Evolutionary conservation across 2,329 filamentous ascomycete species (phyloP), one percentile per base, ranked within the genome.

Genomic region (Hypoxylon sp.): DNA sequence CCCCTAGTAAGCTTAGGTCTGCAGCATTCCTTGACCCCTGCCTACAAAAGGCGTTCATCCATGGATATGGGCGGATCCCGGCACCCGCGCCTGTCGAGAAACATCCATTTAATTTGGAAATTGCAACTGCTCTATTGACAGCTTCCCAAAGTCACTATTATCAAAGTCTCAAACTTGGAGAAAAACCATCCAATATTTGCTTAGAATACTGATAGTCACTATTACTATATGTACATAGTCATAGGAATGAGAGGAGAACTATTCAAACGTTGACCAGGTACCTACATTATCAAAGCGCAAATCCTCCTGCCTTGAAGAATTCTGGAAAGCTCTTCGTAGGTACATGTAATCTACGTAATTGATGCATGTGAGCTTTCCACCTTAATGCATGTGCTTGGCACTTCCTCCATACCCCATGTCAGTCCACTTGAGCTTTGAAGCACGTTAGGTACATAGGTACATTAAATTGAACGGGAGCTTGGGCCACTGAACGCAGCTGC

Each of bases 271-370:
- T n/a, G n/a, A n/a, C n/a, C n/a, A n/a, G n/a, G n/a, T n/a, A n/a
- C n/a, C n/a, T n/a, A n/a, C n/a, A n/a, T n/a, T n/a, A n/a, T n/a
- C n/a, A n/a, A n/a, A n/a, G n/a, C n/a, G n/a, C n/a, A n/a, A n/a
- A n/a, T n/a, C n/a, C n/a, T n/a, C 3, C 30, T 30, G 36, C 43
- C 32, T 60, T 65, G 49, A 62, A 41, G 56, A 48, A 23, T 61
- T 63, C 50, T 66, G 36, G 66, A 66, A 69, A 69, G 55, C 59
- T 68, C 52, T 62, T 51, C n/a, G n/a, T n/a, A n/a, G n/a, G n/a
- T n/a, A n/a, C n/a, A n/a, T 45, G 52, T 25, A 53, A 53, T 30
- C 58, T 65, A 68, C 66, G 66, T 66, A 69, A 69, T 63, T 32
- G 36, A 56, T 65, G 58, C 66, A 62, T 68, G 55, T 59, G 48